phyloP scores from a whole-genome alignment of 371 early-diverging fungal species.

The Lichtheimia ramosa region DNA sequence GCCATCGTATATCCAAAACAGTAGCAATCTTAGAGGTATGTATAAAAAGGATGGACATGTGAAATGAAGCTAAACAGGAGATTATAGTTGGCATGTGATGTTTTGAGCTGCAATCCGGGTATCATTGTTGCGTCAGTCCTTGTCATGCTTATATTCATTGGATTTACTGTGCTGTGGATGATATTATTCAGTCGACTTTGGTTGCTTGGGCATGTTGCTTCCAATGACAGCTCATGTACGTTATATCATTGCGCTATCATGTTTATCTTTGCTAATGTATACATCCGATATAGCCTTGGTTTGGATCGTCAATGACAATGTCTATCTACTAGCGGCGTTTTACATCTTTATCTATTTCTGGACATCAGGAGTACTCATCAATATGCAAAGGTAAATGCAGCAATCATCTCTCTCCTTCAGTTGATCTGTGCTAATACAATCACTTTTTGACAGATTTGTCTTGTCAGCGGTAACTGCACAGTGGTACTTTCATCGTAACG shows the following conservation, averaged over 20 bases:
- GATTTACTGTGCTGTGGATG: constrained; percentile 70
- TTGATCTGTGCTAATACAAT: not conserved
- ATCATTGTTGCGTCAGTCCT: constrained; percentile 61
- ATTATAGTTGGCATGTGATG: constrained; percentile 70
- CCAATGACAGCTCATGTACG: not conserved
- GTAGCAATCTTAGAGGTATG: constrained; percentile 61
- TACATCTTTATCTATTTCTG: constrained; percentile 75
- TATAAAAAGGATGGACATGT: not conserved
- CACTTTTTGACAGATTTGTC: constrained; percentile 42
- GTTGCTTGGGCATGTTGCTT: constrained; percentile 54
- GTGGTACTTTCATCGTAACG: constrained; percentile 74
- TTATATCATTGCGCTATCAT: not conserved
- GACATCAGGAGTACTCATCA: constrained; percentile 69
- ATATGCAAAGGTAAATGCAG: constrained; percentile 60
- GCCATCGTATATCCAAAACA: constrained; percentile 54
- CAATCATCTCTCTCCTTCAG: not conserved
- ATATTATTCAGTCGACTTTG: constrained; percentile 67
- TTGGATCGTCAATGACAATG: constrained; percentile 59
- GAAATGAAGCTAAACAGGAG: no score
- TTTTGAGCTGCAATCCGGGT: constrained; percentile 70
- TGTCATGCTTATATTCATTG: constrained; percentile 54
- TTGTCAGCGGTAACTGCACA: constrained; percentile 73
- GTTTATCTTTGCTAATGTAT: no score
- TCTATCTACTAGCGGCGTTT: constrained; percentile 50
- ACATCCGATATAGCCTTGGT: constrained; percentile 13